Base-by-base conservation (phyloP, 139 green algal species). In the Volvox africanus region DNA sequence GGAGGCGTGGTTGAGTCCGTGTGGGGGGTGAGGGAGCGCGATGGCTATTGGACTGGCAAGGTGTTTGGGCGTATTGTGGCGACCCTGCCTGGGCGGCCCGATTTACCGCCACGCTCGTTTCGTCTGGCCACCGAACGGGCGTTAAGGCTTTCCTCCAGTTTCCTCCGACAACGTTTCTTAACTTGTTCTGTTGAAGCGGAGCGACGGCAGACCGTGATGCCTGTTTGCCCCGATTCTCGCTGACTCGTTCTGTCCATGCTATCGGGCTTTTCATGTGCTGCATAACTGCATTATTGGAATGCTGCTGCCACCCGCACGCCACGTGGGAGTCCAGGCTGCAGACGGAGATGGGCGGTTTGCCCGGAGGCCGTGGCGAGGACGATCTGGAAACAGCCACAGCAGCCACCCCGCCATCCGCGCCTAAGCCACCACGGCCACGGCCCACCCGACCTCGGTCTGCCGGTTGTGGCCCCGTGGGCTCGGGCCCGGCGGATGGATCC, bases 271-370 rank as follows among this genome's bases (percentile, higher is more conserved):
- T 55, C 44, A 55, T 55, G 44, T 9, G 44, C 44, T 55, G 44
- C 44, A 9, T 55, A 55, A 55, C 44, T 55, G 44, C 44, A 55
- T 55, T 55, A 55, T 55, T 55, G 24, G 6, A 28, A 76, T 76
- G 68, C 24, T 76, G 68, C 68, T 76, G 68, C 26, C 24, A n/a
- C 24, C 68, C 26, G 68, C 26, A 76, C 24, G 68, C 24, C 20
- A 16, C 35, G 24, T 18, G 36, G 16, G 16, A 50, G 44, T 32
- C 0, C 85, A 89, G 85, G 85, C 44, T 89, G 18, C 22, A 69
- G 35, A 75, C 50, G 17, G 85, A 89, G 71, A 67, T 89, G 67
- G 26, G 33, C 44, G 85, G 85, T 30, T 73, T 83, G 44, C 85
- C 85, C 3, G 85, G 85, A 50, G 71, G 71, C 44, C n/a, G 44